Evolutionary conservation across 768 basidiomycete genomes (phyloP), one percentile per base, ranked within the genome.

Genomic region (Podaxis sp.): DNA sequence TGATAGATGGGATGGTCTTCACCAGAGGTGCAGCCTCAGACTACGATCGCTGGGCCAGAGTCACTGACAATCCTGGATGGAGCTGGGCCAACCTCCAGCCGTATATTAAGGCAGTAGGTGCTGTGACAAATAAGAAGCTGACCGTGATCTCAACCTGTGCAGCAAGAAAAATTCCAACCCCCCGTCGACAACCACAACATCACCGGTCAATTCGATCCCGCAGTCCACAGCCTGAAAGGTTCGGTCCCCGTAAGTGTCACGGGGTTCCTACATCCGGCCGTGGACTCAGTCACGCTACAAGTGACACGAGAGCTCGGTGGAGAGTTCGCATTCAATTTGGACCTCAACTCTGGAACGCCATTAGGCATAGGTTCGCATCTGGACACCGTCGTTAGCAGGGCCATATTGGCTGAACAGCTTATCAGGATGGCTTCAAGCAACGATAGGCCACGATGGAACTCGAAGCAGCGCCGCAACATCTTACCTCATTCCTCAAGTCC

Each of bases 131-230:
- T 6, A 39, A 30, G 40, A 33, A 13, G 2, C 24, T 36, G 51
- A 15, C 36, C 28, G 33, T 15, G n/a, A n/a, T 15, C 54, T 39
- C 53, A 38, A 7, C 40, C 22, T 0, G 12, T 61, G 19, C 55
- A 71, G 68, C 73, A 67, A 60, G 74, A 71, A 56, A 66, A 53
- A 39, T 69, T 67, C 60, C 70, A 64, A 48, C 49, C 65, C 9
- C 77, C 75, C 1, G 70, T 73, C 40, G 68, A 71, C 61, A 67
- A 69, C 24, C 76, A 75, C 63, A 68, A 75, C 52, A 72, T 69
- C 33, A 62, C 69, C 2, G 75, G 74, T 11, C 66, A 77, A 64
- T 71, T 72, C 48, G 64, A 72, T 54, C 78, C 78, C 8, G 48
- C 66, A 3, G 60, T 74, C 19, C 77, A 78, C 62, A 69, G 71